phyloP scores from a whole-genome alignment of 2,329 filamentous ascomycete genomes.

The Fusarium sp. region DNA sequence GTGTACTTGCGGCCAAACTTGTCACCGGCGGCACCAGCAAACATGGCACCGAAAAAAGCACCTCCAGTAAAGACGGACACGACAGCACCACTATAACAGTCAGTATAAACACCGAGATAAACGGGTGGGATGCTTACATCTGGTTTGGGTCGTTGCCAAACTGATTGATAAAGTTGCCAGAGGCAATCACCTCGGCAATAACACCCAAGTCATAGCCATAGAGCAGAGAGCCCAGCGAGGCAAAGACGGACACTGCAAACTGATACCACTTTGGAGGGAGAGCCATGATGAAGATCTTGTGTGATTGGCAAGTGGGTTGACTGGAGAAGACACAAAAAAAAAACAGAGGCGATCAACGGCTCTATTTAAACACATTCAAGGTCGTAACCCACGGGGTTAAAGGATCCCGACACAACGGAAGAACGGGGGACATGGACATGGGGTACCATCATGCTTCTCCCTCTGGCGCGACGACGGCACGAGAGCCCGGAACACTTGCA shows the following conservation, averaged over 20 bases:
- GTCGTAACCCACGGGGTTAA: background rate
- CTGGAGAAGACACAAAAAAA: background rate
- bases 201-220: slow-evolving; percentile 43
- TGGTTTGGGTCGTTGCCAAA: slow-evolving; percentile 52
- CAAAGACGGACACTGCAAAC: slow-evolving; percentile 58
- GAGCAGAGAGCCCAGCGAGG: slow-evolving; percentile 41
- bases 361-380: background rate
- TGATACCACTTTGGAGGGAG: slow-evolving; percentile 60
- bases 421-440: background rate
- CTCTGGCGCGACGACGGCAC: background rate
- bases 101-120: background rate
- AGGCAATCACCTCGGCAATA: slow-evolving; percentile 64
- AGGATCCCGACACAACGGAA: background rate
- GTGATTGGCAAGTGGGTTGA: background rate
- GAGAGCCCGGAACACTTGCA: background rate
- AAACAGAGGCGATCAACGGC: background rate
- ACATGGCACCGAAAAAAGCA: slow-evolving; percentile 77
- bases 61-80: slow-evolving; percentile 83
- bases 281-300: slow-evolving; percentile 48
- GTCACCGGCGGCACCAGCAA: slow-evolving; percentile 74
- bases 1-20: slow-evolving; percentile 76
- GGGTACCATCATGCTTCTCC: background rate
- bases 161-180: slow-evolving; percentile 54
- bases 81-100: slow-evolving; percentile 25
- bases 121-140: slow-evolving; percentile 32